phyloP scores from a whole-genome alignment of 805 yeast species.

The Metschnikowia colocasiae region DNA sequence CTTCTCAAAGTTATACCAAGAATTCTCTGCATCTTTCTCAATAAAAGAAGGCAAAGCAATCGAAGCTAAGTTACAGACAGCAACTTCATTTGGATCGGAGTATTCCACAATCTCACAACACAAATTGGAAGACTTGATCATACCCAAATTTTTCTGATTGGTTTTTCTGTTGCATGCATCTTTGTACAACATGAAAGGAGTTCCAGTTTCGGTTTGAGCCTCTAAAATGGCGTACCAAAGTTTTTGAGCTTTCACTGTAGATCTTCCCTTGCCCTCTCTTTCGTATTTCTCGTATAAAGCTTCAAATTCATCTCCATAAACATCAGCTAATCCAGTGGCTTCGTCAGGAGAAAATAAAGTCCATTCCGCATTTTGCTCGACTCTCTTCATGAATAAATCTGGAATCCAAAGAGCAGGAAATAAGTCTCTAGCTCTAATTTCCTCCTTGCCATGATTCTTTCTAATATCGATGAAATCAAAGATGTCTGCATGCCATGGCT shows the following conservation, averaged over 20 bases:
- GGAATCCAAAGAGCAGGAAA: conserved; percentile 65
- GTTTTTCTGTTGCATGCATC: conserved; percentile 59
- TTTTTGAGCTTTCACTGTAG: conserved; percentile 54
- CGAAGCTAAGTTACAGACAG: conserved; percentile 61
- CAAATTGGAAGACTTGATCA: conserved; percentile 57
- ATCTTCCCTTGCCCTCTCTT: conserved; percentile 46
- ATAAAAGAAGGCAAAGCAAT: conserved; percentile 56
- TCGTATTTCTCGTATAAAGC: conserved; percentile 51
- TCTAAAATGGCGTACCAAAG: conserved; percentile 59
- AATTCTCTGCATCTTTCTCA: conserved; percentile 37
- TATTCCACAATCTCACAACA: conserved; percentile 64
- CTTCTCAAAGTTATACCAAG: conserved; percentile 54
- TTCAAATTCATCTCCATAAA: conserved; percentile 54
- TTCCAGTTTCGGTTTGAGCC: conserved; percentile 64
- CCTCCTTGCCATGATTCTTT: conserved; percentile 63
- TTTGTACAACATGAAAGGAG: conserved; percentile 62
- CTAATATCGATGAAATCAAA: conserved; percentile 57
- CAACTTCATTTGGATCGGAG: conserved; percentile 55
- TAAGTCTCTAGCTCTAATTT: conserved; percentile 58
- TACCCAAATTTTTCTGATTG: conserved; percentile 58
- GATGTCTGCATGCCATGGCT: conserved; percentile 63
- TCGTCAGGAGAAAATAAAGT: conserved; percentile 58
- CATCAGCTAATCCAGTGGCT: conserved; percentile 54
- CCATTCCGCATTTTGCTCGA: conserved; percentile 54
- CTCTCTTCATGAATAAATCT: conserved; percentile 59